Base-by-base conservation (phyloP, 208 protist species). In the Lotmaria passim region DNA sequence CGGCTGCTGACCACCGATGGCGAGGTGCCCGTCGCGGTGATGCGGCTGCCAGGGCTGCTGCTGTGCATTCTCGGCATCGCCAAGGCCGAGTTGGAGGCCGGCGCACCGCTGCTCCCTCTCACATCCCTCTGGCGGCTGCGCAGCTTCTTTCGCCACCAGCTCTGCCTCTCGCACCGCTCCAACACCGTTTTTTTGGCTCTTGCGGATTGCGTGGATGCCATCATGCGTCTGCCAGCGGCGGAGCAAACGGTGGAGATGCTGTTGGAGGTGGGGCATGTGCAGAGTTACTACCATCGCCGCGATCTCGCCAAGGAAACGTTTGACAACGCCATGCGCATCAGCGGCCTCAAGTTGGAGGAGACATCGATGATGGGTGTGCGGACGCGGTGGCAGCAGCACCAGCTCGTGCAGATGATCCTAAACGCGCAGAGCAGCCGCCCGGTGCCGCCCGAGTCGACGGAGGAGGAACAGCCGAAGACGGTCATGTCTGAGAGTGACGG, bases 331-430 rank as follows among this genome's bases (percentile, higher is more conserved):
- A 58, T 82, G 53, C 33, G 63, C 30, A 72, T 73, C 43, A 96
- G 86, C 57, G 90, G 89, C 0, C 61, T 98, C 23, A 44, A 63
- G 19, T 10, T 93, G n/a, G 78, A 93, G 60, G 87, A 97, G 76
- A 79, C 80, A 4, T 75, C 88, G 12, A 90, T 96, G 75, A 31
- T 97, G 28, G 95, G 95, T 12, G 91, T 97, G 52, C 87, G 93
- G 21, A 98, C 95, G 17, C 90, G 93, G 11, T 97, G 89, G 86
- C 95, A 98, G 85, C 71, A 87, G 61, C 89, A 94, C 48, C 75
- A 96, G 64, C 68, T 87, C 8, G 83, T 95, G 50, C 93, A 97
- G 69, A 85, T 93, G 69, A 66, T 97, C 7, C 48, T 97, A 30
- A 80, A 93, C 50, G 95, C 92, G 12, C 36, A 65, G 23, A 91